Evolutionary conservation across 2,329 filamentous ascomycete species (phyloP).

Genomic region (Venturia aucupariae): DNA sequence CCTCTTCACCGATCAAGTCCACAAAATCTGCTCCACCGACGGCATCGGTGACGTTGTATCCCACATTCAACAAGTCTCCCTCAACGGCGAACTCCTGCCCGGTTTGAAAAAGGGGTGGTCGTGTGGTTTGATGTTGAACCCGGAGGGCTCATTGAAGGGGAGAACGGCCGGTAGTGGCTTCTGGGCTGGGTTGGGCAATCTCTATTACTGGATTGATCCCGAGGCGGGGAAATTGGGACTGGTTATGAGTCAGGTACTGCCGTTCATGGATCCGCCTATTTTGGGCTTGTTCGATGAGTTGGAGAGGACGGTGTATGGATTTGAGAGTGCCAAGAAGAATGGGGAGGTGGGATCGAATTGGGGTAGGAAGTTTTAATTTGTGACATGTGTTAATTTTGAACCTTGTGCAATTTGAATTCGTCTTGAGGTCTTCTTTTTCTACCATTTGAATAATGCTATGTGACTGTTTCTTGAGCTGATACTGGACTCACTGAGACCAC

Average conservation of each 20-base stretch:
- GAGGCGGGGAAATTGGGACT: constrained; percentile 45
- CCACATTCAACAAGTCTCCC: constrained; percentile 29
- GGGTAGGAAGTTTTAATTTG: neutral
- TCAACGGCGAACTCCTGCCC: constrained; percentile 42
- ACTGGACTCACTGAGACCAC: no score
- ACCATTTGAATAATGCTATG: no score
- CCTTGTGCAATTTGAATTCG: no score
- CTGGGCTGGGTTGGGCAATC: constrained; percentile 54
- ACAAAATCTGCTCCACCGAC: constrained; percentile 34
- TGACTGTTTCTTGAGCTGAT: no score
- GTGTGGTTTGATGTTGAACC: constrained; percentile 15
- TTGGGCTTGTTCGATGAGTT: constrained; percentile 9
- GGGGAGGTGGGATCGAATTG: constrained; percentile 1
- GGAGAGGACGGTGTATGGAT: constrained; percentile 10
- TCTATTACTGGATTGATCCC: constrained; percentile 55
- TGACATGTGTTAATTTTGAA: no score
- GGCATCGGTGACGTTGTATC: constrained; percentile 35
- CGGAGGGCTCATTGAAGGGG: constrained; percentile 40
- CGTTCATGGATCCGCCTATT: constrained; percentile 19
- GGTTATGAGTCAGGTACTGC: constrained; percentile 24
- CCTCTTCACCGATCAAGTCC: constrained; percentile 58
- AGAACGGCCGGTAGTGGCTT: constrained; percentile 50
- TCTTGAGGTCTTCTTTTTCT: no score
- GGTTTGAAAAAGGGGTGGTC: constrained; percentile 18
- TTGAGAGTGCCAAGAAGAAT: neutral